These are phyloP conservation scores for Pyricularia sp. DNA, from an alignment of 2,329 filamentous ascomycete genomes.

Conservation along the genomic window DNA sequence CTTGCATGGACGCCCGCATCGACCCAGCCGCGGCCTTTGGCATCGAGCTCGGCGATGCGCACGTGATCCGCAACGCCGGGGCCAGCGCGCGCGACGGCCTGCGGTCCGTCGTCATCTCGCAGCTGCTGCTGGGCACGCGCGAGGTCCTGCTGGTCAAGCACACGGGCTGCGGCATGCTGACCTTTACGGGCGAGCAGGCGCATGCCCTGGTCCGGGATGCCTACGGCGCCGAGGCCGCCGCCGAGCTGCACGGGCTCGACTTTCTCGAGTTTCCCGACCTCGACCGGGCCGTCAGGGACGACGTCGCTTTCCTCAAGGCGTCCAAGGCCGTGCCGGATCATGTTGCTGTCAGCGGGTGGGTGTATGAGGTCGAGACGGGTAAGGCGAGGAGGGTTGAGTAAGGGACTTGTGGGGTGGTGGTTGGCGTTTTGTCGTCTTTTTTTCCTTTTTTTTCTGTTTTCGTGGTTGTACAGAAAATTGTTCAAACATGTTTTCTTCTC, in stretches of 20 bases:
- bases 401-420: background rate
- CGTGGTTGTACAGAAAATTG: too few relatives aligned
- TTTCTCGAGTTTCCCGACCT: constrained; percentile 60
- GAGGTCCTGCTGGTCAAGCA: constrained; percentile 71
- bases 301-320: constrained; percentile 53
- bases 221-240: constrained; percentile 39
- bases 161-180: constrained; percentile 68
- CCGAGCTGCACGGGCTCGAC: constrained; percentile 32
- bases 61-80: constrained; percentile 69
- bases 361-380: constrained; percentile 23
- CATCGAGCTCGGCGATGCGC: constrained; percentile 65
- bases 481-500: background rate
- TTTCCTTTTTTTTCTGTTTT: too few relatives aligned
- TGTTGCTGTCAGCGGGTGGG: constrained; percentile 59
- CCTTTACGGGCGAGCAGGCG: constrained; percentile 51
- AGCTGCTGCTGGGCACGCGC: constrained; percentile 67
- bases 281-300: constrained; percentile 53
- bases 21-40: constrained; percentile 61
- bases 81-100: constrained; percentile 59
- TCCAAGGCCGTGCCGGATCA: constrained; percentile 49
- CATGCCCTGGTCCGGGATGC: constrained; percentile 46
- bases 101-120: constrained; percentile 66
- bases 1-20: constrained; percentile 75
- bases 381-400: constrained; percentile 8
- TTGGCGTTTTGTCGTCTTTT: background rate